Evolutionary conservation across 352 stramenopile genomes (phyloP).

Genomic region (Globisporangium acanthophoron): DNA sequence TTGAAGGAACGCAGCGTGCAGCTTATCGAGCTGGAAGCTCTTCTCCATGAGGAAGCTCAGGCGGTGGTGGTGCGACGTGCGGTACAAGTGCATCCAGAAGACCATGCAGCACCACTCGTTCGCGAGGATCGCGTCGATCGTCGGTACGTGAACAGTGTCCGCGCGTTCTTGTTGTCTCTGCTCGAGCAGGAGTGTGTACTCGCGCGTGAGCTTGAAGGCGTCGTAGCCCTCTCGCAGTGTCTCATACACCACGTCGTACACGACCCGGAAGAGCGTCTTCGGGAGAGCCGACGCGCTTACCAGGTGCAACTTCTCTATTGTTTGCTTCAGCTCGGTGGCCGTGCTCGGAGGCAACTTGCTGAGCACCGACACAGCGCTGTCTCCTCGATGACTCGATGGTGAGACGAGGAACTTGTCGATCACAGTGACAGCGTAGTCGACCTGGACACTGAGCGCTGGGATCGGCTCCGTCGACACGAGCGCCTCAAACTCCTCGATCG

Average conservation of each 20-base stretch:
- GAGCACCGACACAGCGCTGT: neutral
- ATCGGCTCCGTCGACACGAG: conserved; percentile 20
- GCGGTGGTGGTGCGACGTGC: conserved; percentile 38
- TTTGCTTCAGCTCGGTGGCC: conserved; percentile 3
- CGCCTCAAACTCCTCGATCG: conserved; percentile 38
- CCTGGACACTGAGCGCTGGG: conserved; percentile 16
- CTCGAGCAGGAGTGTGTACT: conserved; percentile 22
- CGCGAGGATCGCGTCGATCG: conserved; percentile 48
- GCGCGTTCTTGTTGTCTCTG: conserved; percentile 8
- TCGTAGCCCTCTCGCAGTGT: conserved; percentile 24
- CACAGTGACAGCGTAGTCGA: conserved; percentile 22
- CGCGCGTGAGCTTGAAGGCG: conserved; percentile 23
- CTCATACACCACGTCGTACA: conserved; percentile 23
- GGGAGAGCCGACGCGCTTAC: conserved; percentile 11
- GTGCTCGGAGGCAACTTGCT: conserved; percentile 7
- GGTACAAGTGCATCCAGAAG: conserved; percentile 70
- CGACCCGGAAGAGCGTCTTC: conserved; percentile 20
- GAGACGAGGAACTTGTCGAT: conserved; percentile 24
- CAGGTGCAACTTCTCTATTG: conserved; percentile 4
- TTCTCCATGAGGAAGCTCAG: conserved; percentile 60
- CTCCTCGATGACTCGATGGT: neutral
- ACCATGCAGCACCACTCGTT: conserved; percentile 69
- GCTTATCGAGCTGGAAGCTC: conserved; percentile 37
- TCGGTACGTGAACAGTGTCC: conserved; percentile 18
- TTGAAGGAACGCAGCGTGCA: conserved; percentile 16